Conservation (phyloP, 345 rosid species). For the Viola odorata region DNA sequence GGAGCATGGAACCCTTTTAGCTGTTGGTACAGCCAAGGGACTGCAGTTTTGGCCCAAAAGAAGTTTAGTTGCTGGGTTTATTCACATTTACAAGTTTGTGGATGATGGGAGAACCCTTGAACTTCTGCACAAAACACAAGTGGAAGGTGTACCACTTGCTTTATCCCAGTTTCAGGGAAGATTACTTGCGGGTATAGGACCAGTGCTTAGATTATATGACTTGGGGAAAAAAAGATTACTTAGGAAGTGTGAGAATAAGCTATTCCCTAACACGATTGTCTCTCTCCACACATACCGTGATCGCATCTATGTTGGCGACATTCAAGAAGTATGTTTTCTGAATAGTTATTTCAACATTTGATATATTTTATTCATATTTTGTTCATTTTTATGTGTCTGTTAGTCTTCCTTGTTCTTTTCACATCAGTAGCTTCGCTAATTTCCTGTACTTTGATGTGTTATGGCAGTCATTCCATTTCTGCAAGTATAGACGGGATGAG, state of each 20-base stretch:
- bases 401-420: background rate
- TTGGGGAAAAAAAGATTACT: slow-evolving; percentile 89
- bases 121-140: slow-evolving; percentile 94
- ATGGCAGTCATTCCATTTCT: slow-evolving; percentile 92
- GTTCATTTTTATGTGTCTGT: background rate
- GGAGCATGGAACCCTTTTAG: slow-evolving; percentile 85
- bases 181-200: slow-evolving; percentile 83
- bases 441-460: background rate
- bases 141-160: slow-evolving; percentile 89
- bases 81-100: slow-evolving; percentile 84
- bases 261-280: slow-evolving; percentile 77
- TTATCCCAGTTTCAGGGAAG: slow-evolving; percentile 95
- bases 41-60: slow-evolving; percentile 86
- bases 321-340: slow-evolving; percentile 67
- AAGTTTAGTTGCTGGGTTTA: slow-evolving; percentile 62
- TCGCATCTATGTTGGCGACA: slow-evolving; percentile 90
- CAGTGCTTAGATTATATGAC: slow-evolving; percentile 84
- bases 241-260: slow-evolving; percentile 92
- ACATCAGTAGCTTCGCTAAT: background rate
- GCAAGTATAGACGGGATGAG: slow-evolving; percentile 98
- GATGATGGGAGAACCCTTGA: slow-evolving; percentile 84
- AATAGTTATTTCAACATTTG: background rate
- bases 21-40: slow-evolving; percentile 92
- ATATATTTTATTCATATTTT: background rate
- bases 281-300: slow-evolving; percentile 85